Base-by-base conservation (phyloP, 129 eudicot species). In the Artemisia tridentata region DNA sequence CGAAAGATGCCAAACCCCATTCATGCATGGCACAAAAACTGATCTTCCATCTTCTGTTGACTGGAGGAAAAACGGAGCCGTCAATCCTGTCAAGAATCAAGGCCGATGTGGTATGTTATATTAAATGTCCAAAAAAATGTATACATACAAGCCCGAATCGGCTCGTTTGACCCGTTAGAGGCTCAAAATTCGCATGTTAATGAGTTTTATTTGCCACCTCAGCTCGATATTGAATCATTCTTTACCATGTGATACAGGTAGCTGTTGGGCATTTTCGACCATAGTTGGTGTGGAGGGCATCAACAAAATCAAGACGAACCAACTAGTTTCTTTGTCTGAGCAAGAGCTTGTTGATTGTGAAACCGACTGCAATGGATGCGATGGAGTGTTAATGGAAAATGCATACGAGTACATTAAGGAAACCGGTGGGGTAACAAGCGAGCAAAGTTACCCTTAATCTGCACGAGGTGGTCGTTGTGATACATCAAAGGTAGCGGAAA, bases 201-300 rank as follows among this genome's bases (percentile, higher is more conserved):
- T 45, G 19, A 43, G 4, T 43, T 13, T 0, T 38, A 4, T 1
- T 14, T 0, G 57, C 10, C 55, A 1, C 23, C 20, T 20, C 4
- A 47, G 1, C 63, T 19, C 4, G 23, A 15, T 60, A 29, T 21
- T 19, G 61, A 17, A 72, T 67, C 43, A 38, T 58, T 11, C 29
- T 50, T 21, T 15, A 65, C 19, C 15, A 48, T 57, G 56, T 68
- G 3, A 48, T 7, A 38, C 81, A 90, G 97, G 97, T 54, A 88
- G 97, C 65, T 91, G 97, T 41, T 91, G 97, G 97, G 96, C 97
- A 3, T 91, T 88, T 75, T 91, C 97, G 16, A 86, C 96, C 20
- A 84, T 91, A 23, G 97, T 82, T 80, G 97, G 88, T 62, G 89
- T 91, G 3, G 97, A 91, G 69, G 97, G 97, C 50, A 91, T 91